phyloP scores from a whole-genome alignment of 2,329 filamentous ascomycete species.

The Cordyceps cateniannulata region DNA sequence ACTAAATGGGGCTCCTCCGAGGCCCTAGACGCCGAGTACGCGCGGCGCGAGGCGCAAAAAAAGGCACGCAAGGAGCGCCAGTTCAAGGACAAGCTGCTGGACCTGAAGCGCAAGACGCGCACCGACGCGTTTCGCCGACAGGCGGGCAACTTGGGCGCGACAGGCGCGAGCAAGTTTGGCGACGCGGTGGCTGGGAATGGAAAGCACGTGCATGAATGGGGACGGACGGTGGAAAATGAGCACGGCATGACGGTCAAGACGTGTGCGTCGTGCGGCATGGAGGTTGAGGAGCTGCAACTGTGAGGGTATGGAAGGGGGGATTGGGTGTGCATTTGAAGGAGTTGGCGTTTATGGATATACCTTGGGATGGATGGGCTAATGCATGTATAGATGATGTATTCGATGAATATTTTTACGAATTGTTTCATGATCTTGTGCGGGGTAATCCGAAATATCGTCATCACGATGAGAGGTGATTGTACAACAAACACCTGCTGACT shows the following conservation, averaged over 20 bases:
- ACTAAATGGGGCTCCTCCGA: conserved; percentile 88
- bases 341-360: conserved; percentile 4
- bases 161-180: conserved; percentile 59
- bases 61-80: conserved; percentile 85
- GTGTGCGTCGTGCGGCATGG: conserved; percentile 69
- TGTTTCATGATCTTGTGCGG: neutral
- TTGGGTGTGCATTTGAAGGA: neutral
- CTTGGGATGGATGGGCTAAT: neutral
- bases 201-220: conserved; percentile 88
- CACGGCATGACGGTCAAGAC: conserved; percentile 75
- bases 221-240: conserved; percentile 59
- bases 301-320: conserved; percentile 23
- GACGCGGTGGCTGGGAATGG: conserved; percentile 61
- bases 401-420: neutral
- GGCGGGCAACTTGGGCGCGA: conserved; percentile 50
- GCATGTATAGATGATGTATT: neutral
- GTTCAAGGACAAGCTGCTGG: conserved; percentile 81
- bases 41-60: conserved; percentile 68
- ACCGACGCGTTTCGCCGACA: conserved; percentile 82
- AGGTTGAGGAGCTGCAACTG: conserved; percentile 70
- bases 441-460: too few species aligned
- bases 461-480: too few species aligned
- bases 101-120: conserved; percentile 87
- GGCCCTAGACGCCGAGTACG: conserved; percentile 82
- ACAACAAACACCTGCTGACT: too few species aligned